Conservation (phyloP, 768 basidiomycete species). For the Solioccasus polychromus region DNA sequence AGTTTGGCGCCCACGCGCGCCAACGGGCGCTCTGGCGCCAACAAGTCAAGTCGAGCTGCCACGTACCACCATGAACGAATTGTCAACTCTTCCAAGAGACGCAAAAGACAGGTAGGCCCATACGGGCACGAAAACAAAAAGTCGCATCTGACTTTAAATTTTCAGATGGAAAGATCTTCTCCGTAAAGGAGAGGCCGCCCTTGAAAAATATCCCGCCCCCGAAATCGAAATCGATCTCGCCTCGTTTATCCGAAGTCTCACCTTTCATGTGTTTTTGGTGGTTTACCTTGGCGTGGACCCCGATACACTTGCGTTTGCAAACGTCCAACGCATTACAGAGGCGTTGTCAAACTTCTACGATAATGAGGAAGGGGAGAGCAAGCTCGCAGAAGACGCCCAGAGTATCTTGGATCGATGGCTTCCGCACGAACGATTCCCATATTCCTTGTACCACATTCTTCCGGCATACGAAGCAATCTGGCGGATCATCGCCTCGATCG, state of each 20-base stretch:
- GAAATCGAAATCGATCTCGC: slow-evolving; percentile 30
- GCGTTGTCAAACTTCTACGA: slow-evolving; percentile 45
- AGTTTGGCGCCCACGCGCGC: no score
- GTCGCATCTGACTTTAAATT: no score
- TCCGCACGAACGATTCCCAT: slow-evolving; percentile 19
- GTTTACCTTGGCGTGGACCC: slow-evolving; percentile 39
- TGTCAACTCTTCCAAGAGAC: no score
- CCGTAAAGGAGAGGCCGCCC: slow-evolving; percentile 5
- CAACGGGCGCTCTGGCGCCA: no score
- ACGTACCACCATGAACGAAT: slow-evolving; percentile 10
- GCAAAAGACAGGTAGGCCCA: slow-evolving; percentile 18
- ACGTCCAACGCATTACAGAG: slow-evolving; percentile 37
- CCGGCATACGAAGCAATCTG: slow-evolving; percentile 64
- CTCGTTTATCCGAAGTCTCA: slow-evolving; percentile 42
- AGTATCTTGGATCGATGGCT: slow-evolving; percentile 40
- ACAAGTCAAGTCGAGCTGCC: no score
- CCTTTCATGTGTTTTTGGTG: slow-evolving; percentile 42
- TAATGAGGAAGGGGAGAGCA: slow-evolving; percentile 12
- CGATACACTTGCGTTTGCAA: slow-evolving; percentile 16
- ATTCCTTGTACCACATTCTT: slow-evolving; percentile 49
- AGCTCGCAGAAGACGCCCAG: slow-evolving; percentile 35
- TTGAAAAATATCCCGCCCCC: slow-evolving; percentile 10
- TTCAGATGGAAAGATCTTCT: slow-evolving; percentile 20
- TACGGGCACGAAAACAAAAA: neutral
- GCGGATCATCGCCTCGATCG: slow-evolving; percentile 53